phyloP scores from a whole-genome alignment of 306 rosid genomes.

The Casuarina cunninghamiana region DNA sequence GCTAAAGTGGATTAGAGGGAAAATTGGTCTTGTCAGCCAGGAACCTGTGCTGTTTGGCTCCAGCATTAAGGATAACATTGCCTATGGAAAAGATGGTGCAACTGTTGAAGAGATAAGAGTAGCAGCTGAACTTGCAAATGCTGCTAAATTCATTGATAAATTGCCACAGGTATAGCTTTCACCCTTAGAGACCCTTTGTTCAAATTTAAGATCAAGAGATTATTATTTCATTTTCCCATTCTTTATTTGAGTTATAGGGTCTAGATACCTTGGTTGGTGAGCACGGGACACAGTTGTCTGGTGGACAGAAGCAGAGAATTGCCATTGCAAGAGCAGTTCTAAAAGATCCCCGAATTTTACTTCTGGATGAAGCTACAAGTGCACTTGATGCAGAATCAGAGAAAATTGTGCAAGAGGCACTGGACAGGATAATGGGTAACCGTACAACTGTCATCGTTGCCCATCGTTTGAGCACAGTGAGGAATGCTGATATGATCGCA shows the following conservation, averaged over 20 bases:
- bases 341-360: slow-evolving; percentile 78
- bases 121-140: slow-evolving; percentile 44
- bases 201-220: not conserved
- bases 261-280: slow-evolving; percentile 85
- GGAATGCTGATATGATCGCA: slow-evolving; percentile 80
- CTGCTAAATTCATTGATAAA: slow-evolving; percentile 42
- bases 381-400: slow-evolving; percentile 95
- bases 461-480: slow-evolving; percentile 89
- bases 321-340: slow-evolving; percentile 91
- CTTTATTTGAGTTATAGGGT: slow-evolving; percentile 37
- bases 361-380: slow-evolving; percentile 90
- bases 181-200: not conserved
- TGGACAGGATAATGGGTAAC: slow-evolving; percentile 81
- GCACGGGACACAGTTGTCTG: slow-evolving; percentile 87
- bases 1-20: slow-evolving; percentile 39
- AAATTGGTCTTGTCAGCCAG: slow-evolving; percentile 50
- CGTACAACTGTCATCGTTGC: slow-evolving; percentile 86
- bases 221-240: not conserved
- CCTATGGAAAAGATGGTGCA: slow-evolving; percentile 49
- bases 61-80: slow-evolving; percentile 46
- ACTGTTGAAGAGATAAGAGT: slow-evolving; percentile 39
- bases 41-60: slow-evolving; percentile 45
- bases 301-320: slow-evolving; percentile 89
- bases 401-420: slow-evolving; percentile 86
- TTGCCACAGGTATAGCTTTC: slow-evolving; percentile 39